Base-by-base conservation (phyloP, 2,329 filamentous ascomycete species). In the Exophiala phaeomuriformis region DNA sequence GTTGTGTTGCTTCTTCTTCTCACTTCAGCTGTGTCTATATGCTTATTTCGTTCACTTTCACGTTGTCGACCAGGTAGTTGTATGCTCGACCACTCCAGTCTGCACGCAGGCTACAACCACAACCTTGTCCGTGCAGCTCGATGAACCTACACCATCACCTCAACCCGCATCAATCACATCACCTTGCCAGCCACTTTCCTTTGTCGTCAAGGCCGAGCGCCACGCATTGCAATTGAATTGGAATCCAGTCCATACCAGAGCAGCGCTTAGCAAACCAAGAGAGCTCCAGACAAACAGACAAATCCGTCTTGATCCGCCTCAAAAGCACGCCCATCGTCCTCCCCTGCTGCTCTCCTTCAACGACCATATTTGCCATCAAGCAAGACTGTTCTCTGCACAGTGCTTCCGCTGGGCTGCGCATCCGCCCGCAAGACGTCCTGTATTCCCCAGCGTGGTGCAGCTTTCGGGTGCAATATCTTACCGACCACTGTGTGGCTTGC, bases 401-500 rank as follows among this genome's bases (percentile, higher is more conserved):
- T 19, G 19, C 19, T 19, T 19, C 19, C 19, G 19, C 19, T 19
- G 19, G 19, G 19, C 19, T 19, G 19, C 19, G 19, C 19, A 19
- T 19, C 19, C 19, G 19, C 19, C 19, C 19, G 19, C 19, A 19
- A 19, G 19, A 19, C 19, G 19, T 19, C 19, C 19, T 19, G 19
- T 19, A 19, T 19, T 19, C 19, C 28, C 39, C 35, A 28, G n/a
- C 37, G 27, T 47, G 19, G 27, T 46, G 19, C 44, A 30, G 33
- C 36, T 36, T 49, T 33, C 37, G 10, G 40, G 39, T 41, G 39
- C 39, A 40, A 33, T 43, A 48, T 36, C 40, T 32, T 45, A 8
- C 30, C 32, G 19, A 36, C 12, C 44, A 7, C 50, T 47, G 42
- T 47, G 50, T 52, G 50, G 50, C 43, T 39, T 47, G 33, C 12